Conservation (phyloP, 352 stramenopile species). For the Globisporangium cederbergense region DNA sequence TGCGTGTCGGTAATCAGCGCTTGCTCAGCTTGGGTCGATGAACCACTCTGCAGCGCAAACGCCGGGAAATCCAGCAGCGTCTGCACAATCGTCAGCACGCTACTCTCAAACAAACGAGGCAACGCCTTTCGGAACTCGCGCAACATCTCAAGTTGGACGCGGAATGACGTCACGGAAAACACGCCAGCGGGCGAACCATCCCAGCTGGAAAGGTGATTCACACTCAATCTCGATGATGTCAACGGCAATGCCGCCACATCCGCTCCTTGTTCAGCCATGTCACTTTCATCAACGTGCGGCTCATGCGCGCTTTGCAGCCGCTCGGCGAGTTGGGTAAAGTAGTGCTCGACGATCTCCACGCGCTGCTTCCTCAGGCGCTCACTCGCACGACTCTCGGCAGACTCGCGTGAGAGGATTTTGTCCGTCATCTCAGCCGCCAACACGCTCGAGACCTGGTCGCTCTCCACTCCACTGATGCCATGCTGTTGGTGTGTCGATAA, state of each 20-base stretch:
- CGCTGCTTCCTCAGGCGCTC: slow-evolving; percentile 34
- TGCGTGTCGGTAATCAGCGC: slow-evolving; percentile 39
- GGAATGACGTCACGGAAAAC: slow-evolving; percentile 53
- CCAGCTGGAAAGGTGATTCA: slow-evolving; percentile 13
- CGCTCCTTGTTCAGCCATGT: background rate
- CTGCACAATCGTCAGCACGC: slow-evolving; percentile 42
- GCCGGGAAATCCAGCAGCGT: slow-evolving; percentile 56
- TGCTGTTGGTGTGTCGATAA: background rate
- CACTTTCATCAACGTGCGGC: background rate
- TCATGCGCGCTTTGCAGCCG: background rate
- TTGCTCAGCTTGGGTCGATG: slow-evolving; percentile 25
- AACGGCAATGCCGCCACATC: background rate
- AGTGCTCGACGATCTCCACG: slow-evolving; percentile 38
- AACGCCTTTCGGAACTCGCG: slow-evolving; percentile 41
- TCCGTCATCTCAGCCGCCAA: slow-evolving; percentile 33
- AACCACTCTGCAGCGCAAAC: slow-evolving; percentile 39
- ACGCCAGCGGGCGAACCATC: slow-evolving; percentile 27
- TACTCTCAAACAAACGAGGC: slow-evolving; percentile 50
- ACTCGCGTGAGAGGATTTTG: slow-evolving; percentile 38
- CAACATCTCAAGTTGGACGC: slow-evolving; percentile 69
- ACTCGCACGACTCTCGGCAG: slow-evolving; percentile 27
- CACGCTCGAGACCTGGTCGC: slow-evolving; percentile 28
- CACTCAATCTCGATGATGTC: background rate
- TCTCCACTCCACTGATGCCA: slow-evolving; percentile 8
- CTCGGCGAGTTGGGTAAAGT: slow-evolving; percentile 30